Conservation (phyloP, 2,329 filamentous ascomycete genomes). For the Tolypocladium tundrense region DNA sequence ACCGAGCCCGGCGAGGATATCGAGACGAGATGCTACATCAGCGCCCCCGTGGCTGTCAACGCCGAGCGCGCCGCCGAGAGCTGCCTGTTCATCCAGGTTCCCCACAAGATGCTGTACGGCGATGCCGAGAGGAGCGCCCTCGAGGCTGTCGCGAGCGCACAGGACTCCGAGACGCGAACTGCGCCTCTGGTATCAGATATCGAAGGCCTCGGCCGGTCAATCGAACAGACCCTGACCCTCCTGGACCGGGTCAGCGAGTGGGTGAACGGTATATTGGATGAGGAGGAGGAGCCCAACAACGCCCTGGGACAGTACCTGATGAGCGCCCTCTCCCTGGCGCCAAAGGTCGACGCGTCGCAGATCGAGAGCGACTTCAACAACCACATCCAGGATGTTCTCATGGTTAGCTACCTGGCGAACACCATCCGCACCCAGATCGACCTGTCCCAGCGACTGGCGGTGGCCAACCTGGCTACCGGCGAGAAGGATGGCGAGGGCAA, state of each 20-base stretch:
- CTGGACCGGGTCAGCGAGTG: constrained; percentile 87
- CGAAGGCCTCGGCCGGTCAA: constrained; percentile 73
- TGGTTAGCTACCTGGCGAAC: constrained; percentile 97
- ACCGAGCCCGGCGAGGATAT: constrained; percentile 84
- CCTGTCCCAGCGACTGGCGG: constrained; percentile 87
- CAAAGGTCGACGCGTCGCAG: constrained; percentile 83
- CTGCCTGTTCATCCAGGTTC: constrained; percentile 94
- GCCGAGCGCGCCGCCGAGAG: constrained; percentile 91
- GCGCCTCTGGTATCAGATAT: constrained; percentile 75
- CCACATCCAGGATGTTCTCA: constrained; percentile 97
- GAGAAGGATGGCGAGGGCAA: constrained; percentile 42
- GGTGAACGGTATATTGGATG: constrained; percentile 87
- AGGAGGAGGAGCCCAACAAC: constrained; percentile 81
- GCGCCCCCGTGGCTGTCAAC: constrained; percentile 86
- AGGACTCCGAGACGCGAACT: constrained; percentile 65
- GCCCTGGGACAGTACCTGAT: constrained; percentile 91
- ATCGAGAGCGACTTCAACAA: constrained; percentile 99
- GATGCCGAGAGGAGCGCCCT: constrained; percentile 59
- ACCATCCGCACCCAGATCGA: constrained; percentile 99
- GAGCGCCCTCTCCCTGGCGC: constrained; percentile 83
- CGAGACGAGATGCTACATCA: constrained; percentile 89
- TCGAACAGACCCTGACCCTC: constrained; percentile 81
- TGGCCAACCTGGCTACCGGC: constrained; percentile 48
- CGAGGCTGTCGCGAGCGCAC: constrained; percentile 74
- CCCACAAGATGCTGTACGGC: constrained; percentile 84